Evolutionary conservation across 2,329 filamentous ascomycete species (phyloP).

Genomic region (Aspergillus niger): DNA sequence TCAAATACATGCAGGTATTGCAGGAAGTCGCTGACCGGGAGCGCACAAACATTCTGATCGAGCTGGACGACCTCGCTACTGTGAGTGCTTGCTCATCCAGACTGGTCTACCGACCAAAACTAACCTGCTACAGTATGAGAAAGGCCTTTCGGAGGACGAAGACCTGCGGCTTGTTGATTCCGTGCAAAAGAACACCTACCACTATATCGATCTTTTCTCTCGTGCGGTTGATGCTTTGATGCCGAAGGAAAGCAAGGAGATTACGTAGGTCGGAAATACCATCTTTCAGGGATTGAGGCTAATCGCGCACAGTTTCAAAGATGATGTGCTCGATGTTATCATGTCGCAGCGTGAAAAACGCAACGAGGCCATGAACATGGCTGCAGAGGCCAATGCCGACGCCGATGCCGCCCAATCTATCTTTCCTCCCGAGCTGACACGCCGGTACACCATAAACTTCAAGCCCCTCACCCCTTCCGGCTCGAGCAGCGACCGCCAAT

Average conservation of each 20-base stretch:
- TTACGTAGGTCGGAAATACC: conserved; percentile 61
- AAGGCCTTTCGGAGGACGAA: conserved; percentile 66
- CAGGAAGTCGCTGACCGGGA: conserved; percentile 84
- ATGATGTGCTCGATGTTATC: conserved; percentile 94
- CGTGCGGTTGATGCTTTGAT: conserved; percentile 84
- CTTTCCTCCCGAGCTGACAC: conserved; percentile 88
- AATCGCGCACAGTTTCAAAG: conserved; percentile 73
- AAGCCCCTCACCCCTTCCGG: conserved; percentile 79
- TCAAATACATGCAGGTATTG: conserved; percentile 86
- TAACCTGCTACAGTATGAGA: conserved; percentile 66
- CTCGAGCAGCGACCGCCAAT: conserved; percentile 60
- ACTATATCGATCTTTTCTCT: conserved; percentile 91
- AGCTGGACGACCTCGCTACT: conserved; percentile 80
- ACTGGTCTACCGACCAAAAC: not conserved
- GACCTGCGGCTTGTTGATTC: conserved; percentile 71
- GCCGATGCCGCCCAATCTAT: conserved; percentile 68
- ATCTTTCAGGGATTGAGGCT: conserved; percentile 14
- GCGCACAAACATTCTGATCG: conserved; percentile 75
- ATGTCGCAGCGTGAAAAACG: conserved; percentile 87
- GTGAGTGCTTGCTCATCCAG: conserved; percentile 49
- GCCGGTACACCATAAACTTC: conserved; percentile 94
- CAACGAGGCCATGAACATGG: conserved; percentile 73
- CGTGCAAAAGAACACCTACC: conserved; percentile 87
- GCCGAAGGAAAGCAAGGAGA: conserved; percentile 74
- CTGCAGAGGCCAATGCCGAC: conserved; percentile 67